Evolutionary conservation across 2,329 filamentous ascomycete genomes (phyloP).

Genomic region (Fusarium setosum): DNA sequence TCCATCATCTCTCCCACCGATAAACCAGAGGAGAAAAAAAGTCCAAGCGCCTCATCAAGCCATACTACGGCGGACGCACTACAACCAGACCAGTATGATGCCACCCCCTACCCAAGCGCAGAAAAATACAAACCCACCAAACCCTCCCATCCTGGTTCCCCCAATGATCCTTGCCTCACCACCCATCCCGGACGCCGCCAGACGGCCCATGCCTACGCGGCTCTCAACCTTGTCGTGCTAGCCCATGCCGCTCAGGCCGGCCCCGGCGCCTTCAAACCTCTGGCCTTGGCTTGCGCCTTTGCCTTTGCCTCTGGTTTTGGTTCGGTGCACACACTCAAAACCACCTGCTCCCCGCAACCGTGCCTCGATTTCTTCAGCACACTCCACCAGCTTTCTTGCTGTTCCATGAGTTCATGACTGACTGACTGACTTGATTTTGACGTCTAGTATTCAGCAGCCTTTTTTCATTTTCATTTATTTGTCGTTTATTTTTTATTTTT

Average conservation of each 20-base stretch:
- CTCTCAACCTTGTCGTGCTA: constrained; percentile 45
- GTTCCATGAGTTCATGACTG: constrained; percentile 37
- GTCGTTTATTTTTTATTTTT: constrained; percentile 16
- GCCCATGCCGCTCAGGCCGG: constrained; percentile 43
- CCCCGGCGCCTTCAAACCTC: constrained; percentile 26
- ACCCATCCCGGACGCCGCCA: constrained; percentile 36
- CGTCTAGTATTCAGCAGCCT: constrained; percentile 40
- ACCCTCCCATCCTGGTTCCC: constrained; percentile 16
- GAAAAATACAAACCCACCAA: constrained; percentile 3
- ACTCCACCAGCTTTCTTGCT: constrained; percentile 40
- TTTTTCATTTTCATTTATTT: constrained; percentile 16
- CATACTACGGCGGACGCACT: constrained; percentile 3
- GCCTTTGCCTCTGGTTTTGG: background rate
- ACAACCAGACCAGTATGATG: constrained; percentile 27
- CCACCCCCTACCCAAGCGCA: constrained; percentile 18
- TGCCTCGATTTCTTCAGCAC: constrained; percentile 30
- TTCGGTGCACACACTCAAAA: constrained; percentile 35
- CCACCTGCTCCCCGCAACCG: constrained; percentile 41
- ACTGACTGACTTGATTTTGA: constrained; percentile 32
- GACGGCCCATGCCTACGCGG: constrained; percentile 44
- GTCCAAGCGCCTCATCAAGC: background rate
- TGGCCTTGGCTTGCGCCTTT: constrained; percentile 13
- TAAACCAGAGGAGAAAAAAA: background rate
- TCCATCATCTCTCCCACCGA: background rate
- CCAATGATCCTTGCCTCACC: constrained; percentile 30